phyloP scores from a whole-genome alignment of 169 alveolate species.

The Eimeria sp. region DNA sequence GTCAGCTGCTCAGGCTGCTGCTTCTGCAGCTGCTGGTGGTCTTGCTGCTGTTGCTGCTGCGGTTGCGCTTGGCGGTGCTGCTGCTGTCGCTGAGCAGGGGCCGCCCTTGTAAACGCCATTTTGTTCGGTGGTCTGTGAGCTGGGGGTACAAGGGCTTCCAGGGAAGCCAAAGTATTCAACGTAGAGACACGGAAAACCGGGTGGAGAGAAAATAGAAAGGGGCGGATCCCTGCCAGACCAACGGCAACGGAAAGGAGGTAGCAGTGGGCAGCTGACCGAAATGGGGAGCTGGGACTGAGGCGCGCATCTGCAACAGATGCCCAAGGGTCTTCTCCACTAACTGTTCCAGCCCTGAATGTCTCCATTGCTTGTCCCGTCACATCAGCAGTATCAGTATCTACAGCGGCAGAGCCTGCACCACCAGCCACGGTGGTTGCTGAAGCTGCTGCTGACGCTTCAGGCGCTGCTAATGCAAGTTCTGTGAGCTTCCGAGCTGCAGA shows the following conservation, averaged over 20 bases:
- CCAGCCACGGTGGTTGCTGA: not conserved
- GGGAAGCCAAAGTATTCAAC: constrained; percentile 4
- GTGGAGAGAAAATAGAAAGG: not conserved
- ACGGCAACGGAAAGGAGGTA: constrained; percentile 37
- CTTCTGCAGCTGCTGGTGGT: not conserved
- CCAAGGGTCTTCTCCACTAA: not conserved
- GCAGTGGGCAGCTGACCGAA: constrained; percentile 25
- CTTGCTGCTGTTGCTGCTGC: not conserved
- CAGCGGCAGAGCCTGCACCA: constrained; percentile 4
- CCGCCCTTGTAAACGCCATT: not conserved
- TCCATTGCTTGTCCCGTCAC: not conserved
- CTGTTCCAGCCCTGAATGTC: not conserved
- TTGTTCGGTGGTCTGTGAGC: constrained; percentile 14
- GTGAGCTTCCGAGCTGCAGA: not conserved
- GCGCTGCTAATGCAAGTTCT: not conserved
- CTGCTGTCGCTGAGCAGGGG: not conserved
- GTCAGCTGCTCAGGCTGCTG: constrained; percentile 1
- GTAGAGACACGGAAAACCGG: constrained; percentile 39
- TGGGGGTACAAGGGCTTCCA: constrained; percentile 21
- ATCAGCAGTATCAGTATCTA: not conserved
- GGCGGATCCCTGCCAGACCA: constrained; percentile 27
- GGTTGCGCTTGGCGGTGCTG: not conserved
- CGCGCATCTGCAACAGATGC: not conserved
- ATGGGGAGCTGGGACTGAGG: constrained; percentile 7
- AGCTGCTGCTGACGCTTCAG: constrained; percentile 2